Percentiles rank a stretch among this genome's conserved stretches.
Conservation (phyloP, 441 rosid genomes). For the Geranium incanum region DNA sequence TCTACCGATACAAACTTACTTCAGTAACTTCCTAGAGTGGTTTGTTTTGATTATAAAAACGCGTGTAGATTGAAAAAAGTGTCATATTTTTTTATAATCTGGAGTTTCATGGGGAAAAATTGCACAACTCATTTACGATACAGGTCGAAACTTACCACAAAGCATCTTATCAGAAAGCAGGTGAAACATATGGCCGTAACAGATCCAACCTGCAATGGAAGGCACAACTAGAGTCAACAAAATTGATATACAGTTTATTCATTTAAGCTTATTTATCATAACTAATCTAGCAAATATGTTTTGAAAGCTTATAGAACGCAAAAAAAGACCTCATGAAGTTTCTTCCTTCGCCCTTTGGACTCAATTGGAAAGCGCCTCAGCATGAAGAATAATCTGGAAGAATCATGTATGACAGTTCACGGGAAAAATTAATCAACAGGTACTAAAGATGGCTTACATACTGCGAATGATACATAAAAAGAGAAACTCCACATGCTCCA, state of each 20-base stretch:
- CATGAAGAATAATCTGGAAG: slow-evolving; percentile 70
- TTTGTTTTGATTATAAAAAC: not conserved
- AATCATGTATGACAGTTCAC: slow-evolving; percentile 5
- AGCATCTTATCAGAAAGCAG: slow-evolving; percentile 25
- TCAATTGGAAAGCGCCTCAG: slow-evolving; percentile 81
- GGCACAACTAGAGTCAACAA: slow-evolving; percentile 13
- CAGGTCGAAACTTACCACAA: slow-evolving; percentile 55
- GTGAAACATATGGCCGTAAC: slow-evolving; percentile 81
- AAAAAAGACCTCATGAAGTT: slow-evolving; percentile 81
- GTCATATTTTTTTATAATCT: not conserved
- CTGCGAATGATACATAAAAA: not conserved
- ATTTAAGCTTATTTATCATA: not conserved
- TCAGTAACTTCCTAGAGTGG: not conserved
- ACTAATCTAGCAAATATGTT: not conserved
- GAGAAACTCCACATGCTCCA: not conserved
- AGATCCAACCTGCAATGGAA: slow-evolving; percentile 64
- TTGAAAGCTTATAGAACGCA: not conserved
- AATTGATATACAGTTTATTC: not conserved
- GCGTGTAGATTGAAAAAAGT: not conserved
- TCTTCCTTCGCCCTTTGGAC: slow-evolving; percentile 90
- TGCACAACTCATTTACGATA: not conserved
- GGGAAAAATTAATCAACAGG: not conserved
- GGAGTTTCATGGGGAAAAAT: not conserved
- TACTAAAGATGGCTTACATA: not conserved
- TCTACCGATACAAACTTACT: too few species aligned